Percentiles rank a stretch among this genome's conserved stretches.
phyloP scores from a whole-genome alignment of 208 protist species.

The Lotmaria passim region DNA sequence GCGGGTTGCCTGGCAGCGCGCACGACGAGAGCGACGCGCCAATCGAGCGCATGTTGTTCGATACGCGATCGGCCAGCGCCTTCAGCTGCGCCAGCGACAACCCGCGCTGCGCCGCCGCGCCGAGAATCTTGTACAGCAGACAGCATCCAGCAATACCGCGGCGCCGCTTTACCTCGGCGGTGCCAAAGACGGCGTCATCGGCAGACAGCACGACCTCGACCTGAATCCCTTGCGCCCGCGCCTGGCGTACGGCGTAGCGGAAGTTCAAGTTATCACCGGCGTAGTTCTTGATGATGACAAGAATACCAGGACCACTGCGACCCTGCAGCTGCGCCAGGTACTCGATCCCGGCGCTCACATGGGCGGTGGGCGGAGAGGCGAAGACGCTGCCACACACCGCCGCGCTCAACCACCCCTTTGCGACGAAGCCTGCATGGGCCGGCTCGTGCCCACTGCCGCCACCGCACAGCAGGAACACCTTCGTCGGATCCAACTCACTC shows the following conservation, averaged over 20 bases:
- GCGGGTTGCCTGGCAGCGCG: constrained; percentile 61
- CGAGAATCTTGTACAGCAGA: constrained; percentile 89
- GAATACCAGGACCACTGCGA: constrained; percentile 49
- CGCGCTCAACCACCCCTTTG: constrained; percentile 87
- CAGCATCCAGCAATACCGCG: constrained; percentile 89
- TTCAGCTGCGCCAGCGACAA: constrained; percentile 56
- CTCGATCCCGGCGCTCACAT: constrained; percentile 84
- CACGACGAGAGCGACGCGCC: constrained; percentile 79
- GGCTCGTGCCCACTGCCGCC: constrained; percentile 94
- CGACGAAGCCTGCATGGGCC: constrained; percentile 85
- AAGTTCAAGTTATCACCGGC: constrained; percentile 92
- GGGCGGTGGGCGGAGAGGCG: constrained; percentile 69
- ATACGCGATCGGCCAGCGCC: constrained; percentile 44
- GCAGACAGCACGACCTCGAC: constrained; percentile 80
- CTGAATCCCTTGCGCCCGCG: constrained; percentile 44
- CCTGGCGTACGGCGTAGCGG: constrained; percentile 78
- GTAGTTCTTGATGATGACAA: constrained; percentile 95
- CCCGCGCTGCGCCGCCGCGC: constrained; percentile 65
- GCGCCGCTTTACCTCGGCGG: constrained; percentile 35
- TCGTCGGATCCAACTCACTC: constrained; percentile 36
- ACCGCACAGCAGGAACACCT: constrained; percentile 82
- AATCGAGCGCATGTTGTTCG: constrained; percentile 66
- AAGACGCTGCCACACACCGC: constrained; percentile 92
- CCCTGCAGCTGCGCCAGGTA: constrained; percentile 54
- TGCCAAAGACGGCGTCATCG: constrained; percentile 83